Base-by-base conservation (phyloP, 345 rosid genomes). In the Arabidopsis arenosa region DNA sequence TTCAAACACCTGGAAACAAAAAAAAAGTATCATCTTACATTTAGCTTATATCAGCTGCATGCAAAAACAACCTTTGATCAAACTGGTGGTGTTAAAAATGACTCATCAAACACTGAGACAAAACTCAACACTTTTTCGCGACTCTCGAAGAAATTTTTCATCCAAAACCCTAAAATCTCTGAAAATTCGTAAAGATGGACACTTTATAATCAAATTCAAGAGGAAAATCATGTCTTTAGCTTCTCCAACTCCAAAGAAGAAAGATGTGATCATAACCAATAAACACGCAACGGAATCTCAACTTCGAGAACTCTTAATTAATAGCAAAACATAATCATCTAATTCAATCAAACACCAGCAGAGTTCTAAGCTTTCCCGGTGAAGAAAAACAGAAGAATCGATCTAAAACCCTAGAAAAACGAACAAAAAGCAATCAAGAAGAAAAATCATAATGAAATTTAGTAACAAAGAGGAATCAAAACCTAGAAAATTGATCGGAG, bases 321-420 rank as follows among this genome's bases (percentile, higher is more conserved):
- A 48, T 7, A 48, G 44, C 44, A 17, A 17, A 49, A 9, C 54
- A 8, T 40, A 49, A 17, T 7, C 4, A n/a, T 45, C 18, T 66
- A 76, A 76, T 18, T 36, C 15, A 63, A 77, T 47, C 54, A 63
- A 55, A 2, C 26, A 21, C 4, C 11, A 53, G 43, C 3, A 2
- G 10, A 70, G 49, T 26, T 70, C 15, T 6, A 33, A 10, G 41
- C 39, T 52, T n/a, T 69, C 2, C 28, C 41, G 15, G 36, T 47
- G 59, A 55, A 17, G 0, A 1, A 3, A 36, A 15, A 43, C 4
- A 48, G 5, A 43, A 54, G 44, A 76, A 3, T 13, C 61, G 47
- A 77, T 63, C 72, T 70, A 63, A 54, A 77, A 47, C 80, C 80
- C 80, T 71, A 71, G 65, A 48, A 37, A 63, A 56, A 10, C 13